A percentile compares a stretch with the other conserved stretches of the same genome.
These are phyloP conservation scores for Ostreobium quekettii DNA, from an alignment of 139 green algal genomes.

Conservation along the genomic window DNA sequence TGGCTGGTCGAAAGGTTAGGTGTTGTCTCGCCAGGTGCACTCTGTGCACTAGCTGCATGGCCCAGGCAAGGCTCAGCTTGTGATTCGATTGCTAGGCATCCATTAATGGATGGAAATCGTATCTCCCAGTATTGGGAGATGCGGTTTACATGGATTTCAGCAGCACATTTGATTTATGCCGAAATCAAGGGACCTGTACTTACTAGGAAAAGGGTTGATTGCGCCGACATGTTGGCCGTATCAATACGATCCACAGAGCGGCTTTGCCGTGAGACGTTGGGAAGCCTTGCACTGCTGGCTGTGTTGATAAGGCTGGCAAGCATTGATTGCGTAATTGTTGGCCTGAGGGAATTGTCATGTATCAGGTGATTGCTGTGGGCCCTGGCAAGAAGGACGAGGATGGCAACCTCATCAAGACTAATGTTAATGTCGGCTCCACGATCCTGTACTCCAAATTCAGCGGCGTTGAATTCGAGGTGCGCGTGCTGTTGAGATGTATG, in stretches of 20 bases:
- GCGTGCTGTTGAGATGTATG: neutral
- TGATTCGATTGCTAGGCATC: too few species aligned
- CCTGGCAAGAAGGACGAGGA: slow-evolving; percentile 55
- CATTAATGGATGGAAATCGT: too few species aligned
- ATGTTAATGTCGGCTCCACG: slow-evolving; percentile 56
- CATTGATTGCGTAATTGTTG: neutral
- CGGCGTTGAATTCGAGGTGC: slow-evolving; percentile 75
- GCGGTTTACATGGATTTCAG: too few species aligned
- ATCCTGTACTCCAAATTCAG: slow-evolving; percentile 86
- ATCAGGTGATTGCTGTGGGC: slow-evolving; percentile 71
- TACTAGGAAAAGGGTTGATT: too few species aligned
- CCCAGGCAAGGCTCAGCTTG: too few species aligned
- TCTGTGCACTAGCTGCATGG: too few species aligned
- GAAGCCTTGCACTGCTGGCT: neutral
- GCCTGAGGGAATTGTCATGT: neutral
- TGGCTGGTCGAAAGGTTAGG: too few species aligned
- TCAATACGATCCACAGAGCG: neutral
- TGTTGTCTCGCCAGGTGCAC: too few species aligned
- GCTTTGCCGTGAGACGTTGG: neutral
- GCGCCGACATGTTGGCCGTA: too few species aligned
- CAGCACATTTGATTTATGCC: too few species aligned
- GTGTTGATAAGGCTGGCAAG: neutral
- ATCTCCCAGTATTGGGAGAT: too few species aligned
- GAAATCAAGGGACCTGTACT: too few species aligned
- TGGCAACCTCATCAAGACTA: slow-evolving; percentile 42